Conservation (phyloP, 306 rosid species). For the Quillaja saponaria region DNA sequence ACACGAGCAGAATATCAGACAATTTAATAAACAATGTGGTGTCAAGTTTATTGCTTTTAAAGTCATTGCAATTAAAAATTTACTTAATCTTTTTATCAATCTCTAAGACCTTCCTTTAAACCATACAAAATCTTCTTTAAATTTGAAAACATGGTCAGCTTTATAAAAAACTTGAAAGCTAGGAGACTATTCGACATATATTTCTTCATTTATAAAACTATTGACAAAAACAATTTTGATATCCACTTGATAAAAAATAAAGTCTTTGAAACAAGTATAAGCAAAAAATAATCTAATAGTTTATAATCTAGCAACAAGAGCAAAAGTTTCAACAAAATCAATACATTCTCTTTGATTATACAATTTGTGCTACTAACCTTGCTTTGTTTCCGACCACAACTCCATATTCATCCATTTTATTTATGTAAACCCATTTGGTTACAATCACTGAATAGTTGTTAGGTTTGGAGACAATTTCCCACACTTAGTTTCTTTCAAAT, state of each 20-base stretch:
- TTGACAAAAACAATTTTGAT: not conserved
- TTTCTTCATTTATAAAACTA: not conserved
- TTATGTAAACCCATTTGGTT: too few species aligned
- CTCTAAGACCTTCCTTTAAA: conserved; percentile 4
- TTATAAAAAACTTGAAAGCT: not conserved
- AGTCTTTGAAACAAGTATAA: not conserved
- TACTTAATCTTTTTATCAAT: conserved; percentile 1
- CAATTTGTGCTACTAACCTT: too few species aligned
- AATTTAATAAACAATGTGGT: not conserved
- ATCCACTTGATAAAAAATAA: not conserved
- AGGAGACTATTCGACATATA: not conserved
- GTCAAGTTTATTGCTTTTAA: not conserved
- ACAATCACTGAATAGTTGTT: too few species aligned
- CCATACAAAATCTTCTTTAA: not conserved
- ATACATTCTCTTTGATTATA: too few species aligned
- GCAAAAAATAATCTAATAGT: not conserved
- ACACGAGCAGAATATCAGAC: not conserved
- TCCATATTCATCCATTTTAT: too few species aligned
- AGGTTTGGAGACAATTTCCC: too few species aligned
- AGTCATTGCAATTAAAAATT: not conserved
- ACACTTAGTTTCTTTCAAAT: too few species aligned
- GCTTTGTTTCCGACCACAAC: too few species aligned
- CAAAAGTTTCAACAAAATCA: not conserved
- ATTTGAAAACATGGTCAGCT: not conserved
- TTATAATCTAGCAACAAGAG: not conserved